A percentile compares a stretch with the other conserved stretches of the same genome.
These are phyloP conservation scores for Talaromyces sp. DNA, from an alignment of 2,329 filamentous ascomycete species.

Conservation along the genomic window DNA sequence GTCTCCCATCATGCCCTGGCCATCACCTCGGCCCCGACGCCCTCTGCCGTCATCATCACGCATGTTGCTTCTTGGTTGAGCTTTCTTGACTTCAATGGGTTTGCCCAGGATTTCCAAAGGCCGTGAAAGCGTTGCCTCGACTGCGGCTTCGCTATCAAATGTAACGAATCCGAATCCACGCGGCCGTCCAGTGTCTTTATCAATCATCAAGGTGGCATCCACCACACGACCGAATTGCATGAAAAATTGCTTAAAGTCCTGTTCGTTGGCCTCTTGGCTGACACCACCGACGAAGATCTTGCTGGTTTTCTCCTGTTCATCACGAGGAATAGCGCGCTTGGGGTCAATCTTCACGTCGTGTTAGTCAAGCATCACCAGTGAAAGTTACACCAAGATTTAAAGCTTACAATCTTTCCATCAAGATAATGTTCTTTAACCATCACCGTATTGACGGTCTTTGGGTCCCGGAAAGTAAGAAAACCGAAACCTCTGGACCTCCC, in stretches of 20 bases:
- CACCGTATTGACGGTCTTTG: slow-evolving; percentile 96
- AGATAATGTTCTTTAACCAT: slow-evolving; percentile 99
- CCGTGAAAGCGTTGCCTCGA: slow-evolving; percentile 80
- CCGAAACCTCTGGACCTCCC: slow-evolving; percentile 94
- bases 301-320: slow-evolving; percentile 96
- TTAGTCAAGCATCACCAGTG: slow-evolving; percentile 18
- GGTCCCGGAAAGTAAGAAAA: slow-evolving; percentile 95
- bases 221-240: slow-evolving; percentile 93
- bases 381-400: slow-evolving; percentile 5
- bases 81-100: slow-evolving; percentile 96
- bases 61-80: slow-evolving; percentile 90
- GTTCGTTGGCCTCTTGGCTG: slow-evolving; percentile 92
- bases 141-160: slow-evolving; percentile 91
- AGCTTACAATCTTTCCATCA: slow-evolving; percentile 91
- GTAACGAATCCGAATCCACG: slow-evolving; percentile 97
- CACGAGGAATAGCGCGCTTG: slow-evolving; percentile 91
- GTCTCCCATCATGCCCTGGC: slow-evolving; percentile 31
- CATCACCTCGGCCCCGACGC: slow-evolving; percentile 36
- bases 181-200: slow-evolving; percentile 96
- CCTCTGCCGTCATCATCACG: slow-evolving; percentile 75
- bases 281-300: slow-evolving; percentile 99
- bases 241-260: slow-evolving; percentile 95
- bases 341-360: slow-evolving; percentile 72
- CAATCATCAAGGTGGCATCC: slow-evolving; percentile 98
- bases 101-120: slow-evolving; percentile 92